Evolutionary conservation across 1,284 basidiomycete genomes (phyloP).

Genomic region (Tetrapyrgos nigripes): DNA sequence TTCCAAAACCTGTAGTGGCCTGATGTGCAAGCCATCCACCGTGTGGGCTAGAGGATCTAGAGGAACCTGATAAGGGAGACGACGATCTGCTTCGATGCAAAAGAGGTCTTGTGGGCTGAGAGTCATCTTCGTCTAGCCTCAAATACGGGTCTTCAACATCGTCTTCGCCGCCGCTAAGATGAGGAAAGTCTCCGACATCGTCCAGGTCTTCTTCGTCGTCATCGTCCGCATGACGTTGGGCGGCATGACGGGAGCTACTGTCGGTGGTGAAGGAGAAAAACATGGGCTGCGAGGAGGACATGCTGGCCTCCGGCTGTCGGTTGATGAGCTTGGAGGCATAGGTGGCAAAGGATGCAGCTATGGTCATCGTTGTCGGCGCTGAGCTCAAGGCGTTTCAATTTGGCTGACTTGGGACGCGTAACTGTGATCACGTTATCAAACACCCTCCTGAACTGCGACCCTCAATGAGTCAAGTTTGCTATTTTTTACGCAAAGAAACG

Average conservation of each 20-base stretch:
- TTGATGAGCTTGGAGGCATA: conserved; percentile 74
- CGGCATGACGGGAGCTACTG: conserved; percentile 55
- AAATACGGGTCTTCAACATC: conserved; percentile 80
- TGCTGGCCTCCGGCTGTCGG: conserved; percentile 41
- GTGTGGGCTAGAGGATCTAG: conserved; percentile 30
- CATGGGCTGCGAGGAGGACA: conserved; percentile 69
- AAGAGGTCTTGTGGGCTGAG: conserved; percentile 17
- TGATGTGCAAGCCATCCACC: conserved; percentile 78
- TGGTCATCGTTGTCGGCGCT: too few species aligned
- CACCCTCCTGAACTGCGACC: too few species aligned
- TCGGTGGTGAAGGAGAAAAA: conserved; percentile 83
- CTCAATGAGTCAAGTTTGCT: too few species aligned
- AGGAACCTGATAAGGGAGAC: background rate
- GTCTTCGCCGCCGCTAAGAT: conserved; percentile 34
- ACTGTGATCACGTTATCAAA: too few species aligned
- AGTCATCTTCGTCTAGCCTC: conserved; percentile 65
- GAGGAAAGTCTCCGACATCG: conserved; percentile 6
- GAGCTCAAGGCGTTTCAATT: too few species aligned
- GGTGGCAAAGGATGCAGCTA: conserved; percentile 58
- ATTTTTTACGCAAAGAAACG: too few species aligned
- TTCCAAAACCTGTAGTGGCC: conserved; percentile 30
- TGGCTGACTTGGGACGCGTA: too few species aligned
- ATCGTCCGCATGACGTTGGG: background rate
- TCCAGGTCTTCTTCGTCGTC: conserved; percentile 11
- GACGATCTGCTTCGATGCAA: background rate